These are phyloP conservation scores for Colletotrichum liriopes DNA, from an alignment of 2,329 filamentous ascomycete genomes.

Conservation along the genomic window DNA sequence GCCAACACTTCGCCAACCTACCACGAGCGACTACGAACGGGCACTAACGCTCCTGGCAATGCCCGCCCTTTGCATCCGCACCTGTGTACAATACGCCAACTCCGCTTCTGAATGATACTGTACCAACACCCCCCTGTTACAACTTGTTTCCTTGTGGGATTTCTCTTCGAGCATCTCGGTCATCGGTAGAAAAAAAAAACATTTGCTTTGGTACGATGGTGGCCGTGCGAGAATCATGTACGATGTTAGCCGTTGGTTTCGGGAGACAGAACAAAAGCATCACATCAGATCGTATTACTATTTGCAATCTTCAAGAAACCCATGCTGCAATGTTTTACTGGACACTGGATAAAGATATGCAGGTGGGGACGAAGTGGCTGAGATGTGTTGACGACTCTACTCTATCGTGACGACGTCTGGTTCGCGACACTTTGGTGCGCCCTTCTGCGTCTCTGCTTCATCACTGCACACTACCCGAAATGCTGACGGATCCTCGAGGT, in stretches of 20 bases:
- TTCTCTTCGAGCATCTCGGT: neutral
- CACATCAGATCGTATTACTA: no score
- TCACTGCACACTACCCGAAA: no score
- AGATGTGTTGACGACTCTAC: no score
- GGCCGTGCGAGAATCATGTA: neutral
- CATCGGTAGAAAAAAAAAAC: no score
- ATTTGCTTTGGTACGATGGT: neutral
- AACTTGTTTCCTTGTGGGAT: neutral
- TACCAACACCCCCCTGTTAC: neutral
- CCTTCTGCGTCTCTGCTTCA: neutral
- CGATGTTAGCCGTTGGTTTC: neutral
- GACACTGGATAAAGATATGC: no score
- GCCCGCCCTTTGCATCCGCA: neutral
- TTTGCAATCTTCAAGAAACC: neutral
- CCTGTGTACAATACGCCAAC: constrained; percentile 9
- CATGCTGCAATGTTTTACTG: neutral
- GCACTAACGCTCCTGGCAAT: neutral
- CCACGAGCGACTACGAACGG: neutral
- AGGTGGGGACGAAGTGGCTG: no score
- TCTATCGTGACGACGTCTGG: no score
- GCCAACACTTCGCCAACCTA: neutral
- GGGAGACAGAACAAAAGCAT: neutral
- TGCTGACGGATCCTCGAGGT: no score
- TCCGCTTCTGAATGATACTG: neutral
- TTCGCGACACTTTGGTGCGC: no score